Evolutionary conservation across 768 basidiomycete genomes (phyloP).

Genomic region (Cystofilobasidium bisporidii): DNA sequence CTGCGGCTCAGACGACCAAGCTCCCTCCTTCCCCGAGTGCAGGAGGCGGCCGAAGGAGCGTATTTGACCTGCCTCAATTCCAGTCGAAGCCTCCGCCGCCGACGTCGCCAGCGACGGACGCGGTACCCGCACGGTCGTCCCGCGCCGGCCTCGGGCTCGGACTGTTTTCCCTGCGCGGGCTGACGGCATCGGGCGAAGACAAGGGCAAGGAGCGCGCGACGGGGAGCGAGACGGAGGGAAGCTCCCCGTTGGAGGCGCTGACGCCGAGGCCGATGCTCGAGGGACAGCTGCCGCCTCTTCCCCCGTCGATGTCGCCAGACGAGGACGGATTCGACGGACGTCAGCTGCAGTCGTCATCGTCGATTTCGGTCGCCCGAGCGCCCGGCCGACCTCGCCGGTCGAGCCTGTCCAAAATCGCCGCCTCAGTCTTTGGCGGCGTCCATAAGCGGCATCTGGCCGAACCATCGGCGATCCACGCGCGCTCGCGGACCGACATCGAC

Average conservation of each 20-base stretch:
- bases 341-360: background rate
- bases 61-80: conserved; percentile 3
- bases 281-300: background rate
- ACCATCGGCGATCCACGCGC: no score
- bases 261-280: background rate
- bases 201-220: background rate
- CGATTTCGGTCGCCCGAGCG: background rate
- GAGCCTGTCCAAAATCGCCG: no score
- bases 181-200: background rate
- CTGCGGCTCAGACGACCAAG: background rate
- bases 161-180: background rate
- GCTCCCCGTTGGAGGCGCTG: background rate
- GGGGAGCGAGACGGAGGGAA: background rate
- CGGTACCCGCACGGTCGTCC: background rate
- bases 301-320: background rate
- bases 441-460: no score
- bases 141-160: background rate
- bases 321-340: background rate
- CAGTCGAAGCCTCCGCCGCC: background rate
- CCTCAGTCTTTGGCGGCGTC: no score
- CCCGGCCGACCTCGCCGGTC: background rate
- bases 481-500: background rate
- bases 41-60: background rate
- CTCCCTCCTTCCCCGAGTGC: background rate
- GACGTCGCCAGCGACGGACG: background rate